Evolutionary conservation across 2,329 filamentous ascomycete genomes (phyloP).

Genomic region (Colletotrichum magnum): DNA sequence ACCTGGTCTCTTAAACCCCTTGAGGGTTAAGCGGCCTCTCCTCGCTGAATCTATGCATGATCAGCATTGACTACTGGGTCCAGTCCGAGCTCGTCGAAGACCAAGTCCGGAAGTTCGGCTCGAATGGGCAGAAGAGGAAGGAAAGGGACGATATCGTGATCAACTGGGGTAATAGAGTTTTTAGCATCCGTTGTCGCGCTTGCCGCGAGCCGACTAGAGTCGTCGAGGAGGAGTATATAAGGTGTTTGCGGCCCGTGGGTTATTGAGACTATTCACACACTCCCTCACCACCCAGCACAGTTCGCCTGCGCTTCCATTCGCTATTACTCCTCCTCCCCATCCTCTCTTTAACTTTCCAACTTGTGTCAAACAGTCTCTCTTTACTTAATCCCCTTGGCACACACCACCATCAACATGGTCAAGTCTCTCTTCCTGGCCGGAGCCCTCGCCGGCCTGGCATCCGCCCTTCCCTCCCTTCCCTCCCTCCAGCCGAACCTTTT

Average conservation of each 20-base stretch:
- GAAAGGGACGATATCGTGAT: not conserved
- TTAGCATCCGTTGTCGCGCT: slow-evolving; percentile 4
- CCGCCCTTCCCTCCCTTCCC: slow-evolving; percentile 22
- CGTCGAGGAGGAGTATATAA: slow-evolving; percentile 20
- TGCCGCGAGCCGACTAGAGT: slow-evolving; percentile 1
- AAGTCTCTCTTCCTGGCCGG: slow-evolving; percentile 23
- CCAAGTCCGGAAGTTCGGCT: not conserved
- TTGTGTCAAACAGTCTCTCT: slow-evolving; percentile 27
- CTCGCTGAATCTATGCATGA: slow-evolving; percentile 21
- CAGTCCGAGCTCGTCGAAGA: not conserved
- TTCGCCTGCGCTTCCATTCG: slow-evolving; percentile 27
- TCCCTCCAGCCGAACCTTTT: slow-evolving; percentile 24
- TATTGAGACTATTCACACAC: slow-evolving; percentile 16
- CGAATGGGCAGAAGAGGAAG: not conserved
- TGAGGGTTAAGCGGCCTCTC: not conserved
- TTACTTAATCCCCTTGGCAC: slow-evolving; percentile 21
- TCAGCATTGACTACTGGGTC: slow-evolving; percentile 15
- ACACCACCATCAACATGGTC: slow-evolving; percentile 24
- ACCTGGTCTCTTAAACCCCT: no score
- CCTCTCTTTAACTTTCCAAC: slow-evolving; percentile 1
- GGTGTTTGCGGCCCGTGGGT: slow-evolving; percentile 7
- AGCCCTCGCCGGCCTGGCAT: slow-evolving; percentile 25
- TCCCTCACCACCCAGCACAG: slow-evolving; percentile 21
- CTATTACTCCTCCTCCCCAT: not conserved
- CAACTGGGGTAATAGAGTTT: slow-evolving; percentile 15